These are phyloP conservation scores for Fraxinus angustifolia DNA, from an alignment of 305 asterid species.

Conservation along the genomic window DNA sequence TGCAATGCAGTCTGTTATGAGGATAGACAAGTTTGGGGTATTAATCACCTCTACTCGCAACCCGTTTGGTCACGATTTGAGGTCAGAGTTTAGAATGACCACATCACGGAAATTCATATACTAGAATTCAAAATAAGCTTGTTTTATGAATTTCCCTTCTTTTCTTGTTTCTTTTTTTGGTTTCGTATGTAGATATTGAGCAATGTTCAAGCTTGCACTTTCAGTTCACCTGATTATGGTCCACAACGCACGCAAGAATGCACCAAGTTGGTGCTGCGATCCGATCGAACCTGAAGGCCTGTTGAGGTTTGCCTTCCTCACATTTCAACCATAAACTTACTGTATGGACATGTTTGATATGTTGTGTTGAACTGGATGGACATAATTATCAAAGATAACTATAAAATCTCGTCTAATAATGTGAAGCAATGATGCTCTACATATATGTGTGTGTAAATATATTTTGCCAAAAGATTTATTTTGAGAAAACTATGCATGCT, in stretches of 20 bases:
- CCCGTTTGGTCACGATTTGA: constrained; percentile 73
- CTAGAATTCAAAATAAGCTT: neutral
- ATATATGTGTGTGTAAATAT: neutral
- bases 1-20: constrained; percentile 88
- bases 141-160: neutral
- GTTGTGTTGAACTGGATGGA: neutral
- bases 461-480: neutral
- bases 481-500: constrained; percentile 6
- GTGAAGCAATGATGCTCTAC: neutral
- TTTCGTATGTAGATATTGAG: neutral
- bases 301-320: constrained; percentile 42
- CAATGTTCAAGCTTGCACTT: constrained; percentile 63
- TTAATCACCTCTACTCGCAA: constrained; percentile 65
- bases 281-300: constrained; percentile 89
- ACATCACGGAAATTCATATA: neutral
- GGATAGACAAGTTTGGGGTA: constrained; percentile 84
- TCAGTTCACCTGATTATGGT: constrained; percentile 63
- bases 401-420: neutral
- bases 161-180: neutral
- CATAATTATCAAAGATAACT: neutral
- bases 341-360: neutral
- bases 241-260: constrained; percentile 43
- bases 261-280: constrained; percentile 71
- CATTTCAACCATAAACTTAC: neutral
- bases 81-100: constrained; percentile 27